Evolutionary conservation across 139 green algal species (phyloP), one percentile per base, ranked within the genome.

Genomic region (Eudorina sp.): DNA sequence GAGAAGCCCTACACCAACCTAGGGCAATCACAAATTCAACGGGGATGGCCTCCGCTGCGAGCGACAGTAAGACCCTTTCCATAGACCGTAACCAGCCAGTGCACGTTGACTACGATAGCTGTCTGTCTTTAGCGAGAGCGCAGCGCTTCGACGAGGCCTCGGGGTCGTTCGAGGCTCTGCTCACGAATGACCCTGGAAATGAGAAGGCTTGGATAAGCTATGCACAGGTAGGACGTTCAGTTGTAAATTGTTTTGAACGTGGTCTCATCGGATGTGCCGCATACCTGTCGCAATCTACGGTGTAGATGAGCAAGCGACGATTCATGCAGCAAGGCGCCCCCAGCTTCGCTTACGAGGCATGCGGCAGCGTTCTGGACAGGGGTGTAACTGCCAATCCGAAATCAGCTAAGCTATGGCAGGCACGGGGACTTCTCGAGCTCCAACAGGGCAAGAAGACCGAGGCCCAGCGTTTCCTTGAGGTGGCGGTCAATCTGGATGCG

Each of bases 401-500:
- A 8, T 43, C 55, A 5, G 78, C 81, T 2, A 55, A 83, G 51
- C 31, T 83, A 18, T 83, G 75, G 75, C 75, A 83, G 48, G 48
- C 48, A 31, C 75, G 75, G 88, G 94, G 94, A 0, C 83, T 96
- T n/a, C 79, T 96, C 75, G 93, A 95, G 69, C 90, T 96, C 38
- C 91, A 96, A 77, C 85, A 81, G 14, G 94, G 93, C 83, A 95
- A 96, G 60, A 66, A 88, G 46, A 53, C 88, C 27, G 86, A 85
- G 19, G 94, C 94, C 0, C 66, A 92, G n/a, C 27, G 74, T 58
- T 85, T 96, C 60, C 74, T 96, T 7, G 93, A 96, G n/a, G 88
- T 90, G 45, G 78, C 78, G 5, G 78, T 85, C 27, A 14, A 38
- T 8, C 78, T 85, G 36, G 78, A 85, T 43, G 46, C 16, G 18